These are phyloP conservation scores for Phytophthora megakarya DNA, from an alignment of 352 stramenopile genomes.

Conservation along the genomic window DNA sequence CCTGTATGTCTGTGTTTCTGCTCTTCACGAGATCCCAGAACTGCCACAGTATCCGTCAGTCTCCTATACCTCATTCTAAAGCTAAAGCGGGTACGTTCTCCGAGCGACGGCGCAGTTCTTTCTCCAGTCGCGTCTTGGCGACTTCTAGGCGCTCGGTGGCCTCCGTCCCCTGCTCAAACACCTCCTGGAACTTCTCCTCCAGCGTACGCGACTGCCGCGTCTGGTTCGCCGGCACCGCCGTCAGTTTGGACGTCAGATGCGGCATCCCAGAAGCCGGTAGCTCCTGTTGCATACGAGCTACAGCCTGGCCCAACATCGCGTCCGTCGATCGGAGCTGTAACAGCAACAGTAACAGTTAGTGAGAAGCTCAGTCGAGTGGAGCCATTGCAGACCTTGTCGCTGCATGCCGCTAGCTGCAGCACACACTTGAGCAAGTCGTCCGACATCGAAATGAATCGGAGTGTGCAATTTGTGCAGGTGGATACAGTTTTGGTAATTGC, in stretches of 20 bases:
- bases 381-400: constrained; percentile 82
- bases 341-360: not conserved
- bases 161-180: constrained; percentile 58
- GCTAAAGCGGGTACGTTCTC: constrained; percentile 30
- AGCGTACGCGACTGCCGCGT: constrained; percentile 36
- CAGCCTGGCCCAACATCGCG: constrained; percentile 46
- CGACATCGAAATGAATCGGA: too few relatives aligned
- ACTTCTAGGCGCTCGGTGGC: constrained; percentile 70
- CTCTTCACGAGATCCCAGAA: constrained; percentile 69
- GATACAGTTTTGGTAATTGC: too few relatives aligned
- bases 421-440: constrained; percentile 75
- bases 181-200: constrained; percentile 62
- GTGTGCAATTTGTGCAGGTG: too few relatives aligned
- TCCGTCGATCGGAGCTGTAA: constrained; percentile 62
- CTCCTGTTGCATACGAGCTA: constrained; percentile 44
- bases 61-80: not conserved
- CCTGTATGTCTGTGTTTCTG: constrained; percentile 75
- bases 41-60: constrained; percentile 28
- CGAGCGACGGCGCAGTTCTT: constrained; percentile 62
- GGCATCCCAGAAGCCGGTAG: constrained; percentile 56
- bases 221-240: constrained; percentile 50
- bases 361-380: too few relatives aligned
- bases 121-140: constrained; percentile 65
- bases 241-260: constrained; percentile 62
- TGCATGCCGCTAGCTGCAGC: constrained; percentile 73